Percentiles rank a stretch among this genome's conserved stretches.
These are phyloP conservation scores for Centella asiatica DNA, from an alignment of 129 eudicot genomes.

Conservation along the genomic window DNA sequence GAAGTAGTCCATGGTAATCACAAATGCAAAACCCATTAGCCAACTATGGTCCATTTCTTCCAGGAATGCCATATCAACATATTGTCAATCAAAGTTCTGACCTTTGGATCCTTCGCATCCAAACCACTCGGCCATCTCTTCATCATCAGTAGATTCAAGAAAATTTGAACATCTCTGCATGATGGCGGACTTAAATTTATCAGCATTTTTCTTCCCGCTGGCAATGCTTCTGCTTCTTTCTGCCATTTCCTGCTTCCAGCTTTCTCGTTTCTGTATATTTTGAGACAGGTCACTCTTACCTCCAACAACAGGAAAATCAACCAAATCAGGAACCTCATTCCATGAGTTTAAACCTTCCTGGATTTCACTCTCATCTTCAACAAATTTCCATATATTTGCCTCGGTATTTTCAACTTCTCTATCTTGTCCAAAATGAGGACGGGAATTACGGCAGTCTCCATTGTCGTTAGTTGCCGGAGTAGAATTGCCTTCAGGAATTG, in stretches of 20 bases:
- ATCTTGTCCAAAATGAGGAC: slow-evolving; percentile 10
- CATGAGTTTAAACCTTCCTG: slow-evolving; percentile 6
- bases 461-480: slow-evolving; percentile 9
- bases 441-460: slow-evolving; percentile 3
- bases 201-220: slow-evolving; percentile 19
- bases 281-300: slow-evolving; percentile 34
- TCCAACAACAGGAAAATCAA: slow-evolving; percentile 35
- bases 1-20: no score
- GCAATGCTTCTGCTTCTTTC: slow-evolving; percentile 7
- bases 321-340: slow-evolving; percentile 9
- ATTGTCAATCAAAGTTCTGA: background rate
- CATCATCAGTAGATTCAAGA: slow-evolving; percentile 21
- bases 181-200: slow-evolving; percentile 11
- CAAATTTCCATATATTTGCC: slow-evolving; percentile 12
- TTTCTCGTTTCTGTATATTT: slow-evolving; percentile 17
- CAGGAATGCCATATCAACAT: background rate
- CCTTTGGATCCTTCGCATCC: slow-evolving; percentile 7
- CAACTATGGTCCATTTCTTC: no score
- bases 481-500: background rate
- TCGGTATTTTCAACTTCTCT: slow-evolving; percentile 9
- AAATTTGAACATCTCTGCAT: slow-evolving; percentile 1
- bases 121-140: slow-evolving; percentile 47
- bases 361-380: slow-evolving; percentile 15
- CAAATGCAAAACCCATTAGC: no score
- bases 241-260: slow-evolving; percentile 32